phyloP scores from a whole-genome alignment of 2,329 filamentous ascomycete genomes.

The Claviceps digitariae region DNA sequence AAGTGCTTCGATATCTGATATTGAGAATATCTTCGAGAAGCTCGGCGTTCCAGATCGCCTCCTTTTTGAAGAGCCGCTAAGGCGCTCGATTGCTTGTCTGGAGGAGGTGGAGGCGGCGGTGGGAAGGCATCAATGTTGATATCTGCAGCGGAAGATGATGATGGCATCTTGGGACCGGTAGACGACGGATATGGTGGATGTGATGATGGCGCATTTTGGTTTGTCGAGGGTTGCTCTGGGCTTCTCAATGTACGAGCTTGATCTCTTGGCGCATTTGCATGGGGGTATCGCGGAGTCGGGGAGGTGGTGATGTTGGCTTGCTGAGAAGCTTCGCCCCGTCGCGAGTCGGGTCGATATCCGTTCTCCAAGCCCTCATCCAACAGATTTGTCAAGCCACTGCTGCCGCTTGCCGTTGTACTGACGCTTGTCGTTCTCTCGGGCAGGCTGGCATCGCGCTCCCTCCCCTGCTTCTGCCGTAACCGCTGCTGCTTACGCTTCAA shows the following conservation, averaged over 20 bases:
- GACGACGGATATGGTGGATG: conserved; percentile 55
- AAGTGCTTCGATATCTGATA: conserved; percentile 96
- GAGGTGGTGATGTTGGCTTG: conserved; percentile 23
- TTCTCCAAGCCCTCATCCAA: conserved; percentile 46
- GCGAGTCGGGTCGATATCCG: conserved; percentile 31
- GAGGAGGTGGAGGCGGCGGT: conserved; percentile 55
- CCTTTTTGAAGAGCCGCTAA: conserved; percentile 82
- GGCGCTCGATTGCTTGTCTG: conserved; percentile 73
- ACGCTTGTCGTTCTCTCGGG: conserved; percentile 43
- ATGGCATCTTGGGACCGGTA: conserved; percentile 39
- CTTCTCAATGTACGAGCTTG: conserved; percentile 34
- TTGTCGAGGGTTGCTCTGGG: conserved; percentile 52
- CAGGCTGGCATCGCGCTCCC: conserved; percentile 36
- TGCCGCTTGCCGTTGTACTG: conserved; percentile 43
- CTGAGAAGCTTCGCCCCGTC: conserved; percentile 17
- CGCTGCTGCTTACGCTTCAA: conserved; percentile 95
- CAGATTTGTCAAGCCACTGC: conserved; percentile 40
- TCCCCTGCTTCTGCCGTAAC: conserved; percentile 49
- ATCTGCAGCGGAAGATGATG: conserved; percentile 25
- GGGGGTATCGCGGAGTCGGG: conserved; percentile 32
- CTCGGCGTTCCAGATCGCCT: conserved; percentile 81
- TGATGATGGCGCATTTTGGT: conserved; percentile 66
- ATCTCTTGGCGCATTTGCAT: conserved; percentile 29
- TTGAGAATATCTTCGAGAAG: conserved; percentile 84
- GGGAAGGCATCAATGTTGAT: conserved; percentile 52